Conservation (phyloP, 1,284 basidiomycete genomes). For the Ceratobasidium sp. region DNA sequence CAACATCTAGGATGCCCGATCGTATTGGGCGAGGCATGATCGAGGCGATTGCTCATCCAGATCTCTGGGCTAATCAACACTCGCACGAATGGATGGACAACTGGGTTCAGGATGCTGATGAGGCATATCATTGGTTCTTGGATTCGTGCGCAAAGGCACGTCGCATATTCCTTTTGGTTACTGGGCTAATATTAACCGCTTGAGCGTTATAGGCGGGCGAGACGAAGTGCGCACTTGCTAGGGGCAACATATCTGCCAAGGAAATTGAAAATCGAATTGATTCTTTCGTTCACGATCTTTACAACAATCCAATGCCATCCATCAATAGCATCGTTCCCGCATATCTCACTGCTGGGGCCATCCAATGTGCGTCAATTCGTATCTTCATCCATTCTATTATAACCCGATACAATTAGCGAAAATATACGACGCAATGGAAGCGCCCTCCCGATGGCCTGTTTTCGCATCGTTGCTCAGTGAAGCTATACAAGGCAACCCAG, state of each 20-base stretch:
- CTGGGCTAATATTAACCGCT: background rate
- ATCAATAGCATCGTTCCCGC: slow-evolving; percentile 52
- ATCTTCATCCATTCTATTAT: background rate
- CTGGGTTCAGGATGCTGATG: slow-evolving; percentile 36
- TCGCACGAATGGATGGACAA: slow-evolving; percentile 43
- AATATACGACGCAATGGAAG: slow-evolving; percentile 39
- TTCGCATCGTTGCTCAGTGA: slow-evolving; percentile 16
- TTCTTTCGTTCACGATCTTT: slow-evolving; percentile 54
- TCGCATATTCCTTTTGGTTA: background rate
- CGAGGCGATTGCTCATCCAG: slow-evolving; percentile 50
- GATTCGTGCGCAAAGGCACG: slow-evolving; percentile 38
- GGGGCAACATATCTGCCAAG: slow-evolving; percentile 39
- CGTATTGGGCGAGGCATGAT: slow-evolving; percentile 51
- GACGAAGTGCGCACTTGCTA: slow-evolving; percentile 30
- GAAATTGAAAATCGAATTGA: slow-evolving; percentile 57
- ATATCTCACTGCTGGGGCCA: slow-evolving; percentile 28
- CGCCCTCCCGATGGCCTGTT: slow-evolving; percentile 13
- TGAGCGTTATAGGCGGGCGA: slow-evolving; percentile 18
- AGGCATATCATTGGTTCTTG: slow-evolving; percentile 45
- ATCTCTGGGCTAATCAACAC: slow-evolving; percentile 47
- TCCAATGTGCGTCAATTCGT: slow-evolving; percentile 27
- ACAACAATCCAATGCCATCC: slow-evolving; percentile 28
- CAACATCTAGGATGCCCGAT: slow-evolving; percentile 47
- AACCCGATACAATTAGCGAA: slow-evolving; percentile 12
- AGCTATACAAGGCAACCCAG: slow-evolving; percentile 24